Conservation (phyloP, 345 rosid genomes). For the Gynandropsis gynandra region DNA sequence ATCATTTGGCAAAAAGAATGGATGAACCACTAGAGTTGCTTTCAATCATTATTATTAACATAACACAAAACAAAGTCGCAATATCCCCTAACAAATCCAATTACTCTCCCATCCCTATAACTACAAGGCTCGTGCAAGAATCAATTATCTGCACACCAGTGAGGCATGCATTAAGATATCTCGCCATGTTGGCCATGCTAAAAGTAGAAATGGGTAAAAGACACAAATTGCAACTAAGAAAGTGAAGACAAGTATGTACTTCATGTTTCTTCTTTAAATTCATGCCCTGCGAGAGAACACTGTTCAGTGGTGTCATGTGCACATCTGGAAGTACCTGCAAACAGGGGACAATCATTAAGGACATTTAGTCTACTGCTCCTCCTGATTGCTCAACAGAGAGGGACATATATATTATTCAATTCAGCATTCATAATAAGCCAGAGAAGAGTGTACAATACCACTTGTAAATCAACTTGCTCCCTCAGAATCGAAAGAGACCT, state of each 20-base stretch:
- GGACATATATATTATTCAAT: neutral
- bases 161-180: neutral
- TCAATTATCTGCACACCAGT: neutral
- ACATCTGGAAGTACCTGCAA: slow-evolving; percentile 50
- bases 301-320: slow-evolving; percentile 37
- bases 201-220: slow-evolving; percentile 3
- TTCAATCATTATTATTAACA: slow-evolving; percentile 1
- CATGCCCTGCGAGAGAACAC: slow-evolving; percentile 90
- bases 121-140: too few relatives aligned
- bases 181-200: neutral
- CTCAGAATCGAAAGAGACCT: slow-evolving; percentile 58
- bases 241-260: slow-evolving; percentile 30
- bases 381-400: neutral
- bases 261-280: slow-evolving; percentile 85
- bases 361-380: neutral
- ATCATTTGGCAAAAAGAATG: neutral
- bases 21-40: neutral
- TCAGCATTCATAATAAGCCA: neutral
- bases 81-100: too few relatives aligned
- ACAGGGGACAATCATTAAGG: slow-evolving; percentile 9
- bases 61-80: slow-evolving; percentile 9
- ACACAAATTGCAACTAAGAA: slow-evolving; percentile 2
- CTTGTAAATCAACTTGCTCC: too few relatives aligned
- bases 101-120: neutral
- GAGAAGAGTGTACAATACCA: slow-evolving; percentile 29